phyloP scores from a whole-genome alignment of 192 early-diverging fungal species.

The Backusella tarrabulga region DNA sequence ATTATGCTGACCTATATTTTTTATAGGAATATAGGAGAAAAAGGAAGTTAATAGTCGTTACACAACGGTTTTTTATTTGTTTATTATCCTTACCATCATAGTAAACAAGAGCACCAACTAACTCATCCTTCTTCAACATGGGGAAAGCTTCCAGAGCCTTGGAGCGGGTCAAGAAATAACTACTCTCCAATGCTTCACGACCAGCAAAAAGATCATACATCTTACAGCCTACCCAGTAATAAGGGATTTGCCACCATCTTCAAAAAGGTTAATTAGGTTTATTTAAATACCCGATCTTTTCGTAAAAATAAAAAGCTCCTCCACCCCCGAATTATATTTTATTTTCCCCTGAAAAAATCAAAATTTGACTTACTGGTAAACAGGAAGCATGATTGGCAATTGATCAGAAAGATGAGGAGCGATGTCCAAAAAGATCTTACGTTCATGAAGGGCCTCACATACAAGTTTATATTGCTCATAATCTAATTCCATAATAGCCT shows the following conservation, averaged over 20 bases:
- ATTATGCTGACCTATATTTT: constrained; percentile 81
- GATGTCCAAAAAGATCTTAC: constrained; percentile 88
- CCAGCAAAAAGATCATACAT: constrained; percentile 91
- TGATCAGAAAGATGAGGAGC: constrained; percentile 92
- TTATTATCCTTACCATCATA: constrained; percentile 73
- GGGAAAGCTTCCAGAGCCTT: constrained; percentile 95
- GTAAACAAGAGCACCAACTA: constrained; percentile 93
- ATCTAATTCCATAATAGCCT: constrained; percentile 92
- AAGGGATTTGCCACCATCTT: constrained; percentile 95
- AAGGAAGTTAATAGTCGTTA: neutral
- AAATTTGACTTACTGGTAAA: constrained; percentile 68
- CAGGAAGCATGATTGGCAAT: constrained; percentile 92
- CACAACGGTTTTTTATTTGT: neutral
- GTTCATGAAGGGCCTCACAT: constrained; percentile 92
- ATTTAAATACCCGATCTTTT: neutral
- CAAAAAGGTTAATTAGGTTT: neutral
- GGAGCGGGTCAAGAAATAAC: constrained; percentile 79
- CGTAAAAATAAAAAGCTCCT: neutral
- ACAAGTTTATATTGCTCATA: constrained; percentile 98
- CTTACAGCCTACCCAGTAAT: constrained; percentile 94
- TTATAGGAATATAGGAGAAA: neutral
- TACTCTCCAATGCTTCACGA: constrained; percentile 72
- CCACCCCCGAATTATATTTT: neutral
- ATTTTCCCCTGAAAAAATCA: neutral
- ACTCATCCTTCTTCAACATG: constrained; percentile 83